Percentiles rank a stretch among this genome's conserved stretches.
Evolutionary conservation across 257 asterid species (phyloP).

Genomic region (Rehmannia glutinosa): DNA sequence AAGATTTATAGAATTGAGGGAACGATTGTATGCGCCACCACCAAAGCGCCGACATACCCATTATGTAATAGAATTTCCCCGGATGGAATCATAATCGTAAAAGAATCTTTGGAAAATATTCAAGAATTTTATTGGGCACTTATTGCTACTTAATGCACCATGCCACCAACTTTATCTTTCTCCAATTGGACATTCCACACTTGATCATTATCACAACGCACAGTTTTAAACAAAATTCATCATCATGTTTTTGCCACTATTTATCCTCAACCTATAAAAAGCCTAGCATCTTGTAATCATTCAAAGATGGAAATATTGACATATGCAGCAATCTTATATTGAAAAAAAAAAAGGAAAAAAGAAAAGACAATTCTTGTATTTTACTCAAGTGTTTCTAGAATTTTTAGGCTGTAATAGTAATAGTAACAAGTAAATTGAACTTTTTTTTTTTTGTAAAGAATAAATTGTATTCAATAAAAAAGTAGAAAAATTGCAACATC

Average conservation of each 20-base stretch:
- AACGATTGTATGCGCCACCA: too few species aligned
- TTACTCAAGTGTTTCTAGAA: too few species aligned
- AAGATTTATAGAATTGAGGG: too few species aligned
- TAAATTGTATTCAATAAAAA: too few species aligned
- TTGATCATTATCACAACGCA: background rate
- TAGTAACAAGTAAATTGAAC: too few species aligned
- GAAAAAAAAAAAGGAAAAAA: too few species aligned
- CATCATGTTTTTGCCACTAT: conserved; percentile 1
- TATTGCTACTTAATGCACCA: background rate
- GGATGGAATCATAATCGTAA: background rate
- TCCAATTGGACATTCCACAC: background rate
- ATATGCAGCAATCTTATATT: background rate
- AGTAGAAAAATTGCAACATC: too few species aligned
- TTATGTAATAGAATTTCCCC: background rate
- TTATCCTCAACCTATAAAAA: background rate
- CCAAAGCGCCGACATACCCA: too few species aligned
- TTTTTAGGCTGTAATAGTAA: too few species aligned
- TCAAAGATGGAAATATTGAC: background rate
- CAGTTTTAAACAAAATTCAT: background rate
- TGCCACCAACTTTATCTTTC: background rate
- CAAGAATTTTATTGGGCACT: conserved; percentile 9
- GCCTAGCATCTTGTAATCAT: background rate
- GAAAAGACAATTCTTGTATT: too few species aligned
- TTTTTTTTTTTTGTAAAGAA: too few species aligned
- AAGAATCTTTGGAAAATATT: background rate